Conservation (phyloP, 768 basidiomycete species). For the Phanerochaete carnosa region DNA sequence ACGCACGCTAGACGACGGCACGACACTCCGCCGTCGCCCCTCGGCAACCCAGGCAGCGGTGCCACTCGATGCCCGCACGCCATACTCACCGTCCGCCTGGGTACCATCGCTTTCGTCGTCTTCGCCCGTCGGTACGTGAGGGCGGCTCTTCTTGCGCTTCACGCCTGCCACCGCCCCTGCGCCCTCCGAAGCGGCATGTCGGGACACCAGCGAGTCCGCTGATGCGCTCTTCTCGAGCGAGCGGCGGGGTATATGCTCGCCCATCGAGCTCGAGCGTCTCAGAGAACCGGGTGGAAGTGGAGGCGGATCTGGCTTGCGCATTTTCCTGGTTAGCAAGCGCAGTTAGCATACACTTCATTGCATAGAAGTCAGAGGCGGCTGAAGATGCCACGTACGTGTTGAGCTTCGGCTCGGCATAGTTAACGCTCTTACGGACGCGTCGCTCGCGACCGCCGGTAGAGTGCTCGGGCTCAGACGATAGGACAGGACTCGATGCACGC, state of each 20-base stretch:
- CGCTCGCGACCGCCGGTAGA: constrained; percentile 42
- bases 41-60: constrained; percentile 53
- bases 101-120: constrained; percentile 63
- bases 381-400: constrained; percentile 61
- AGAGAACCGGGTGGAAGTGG: constrained; percentile 34
- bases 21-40: constrained; percentile 45
- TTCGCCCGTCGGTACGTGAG: constrained; percentile 45
- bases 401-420: constrained; percentile 85
- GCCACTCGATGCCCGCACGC: constrained; percentile 19
- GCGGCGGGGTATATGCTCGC: constrained; percentile 12
- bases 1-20: constrained; percentile 21
- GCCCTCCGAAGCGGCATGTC: constrained; percentile 7
- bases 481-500: constrained; percentile 40
- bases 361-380: neutral
- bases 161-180: constrained; percentile 21
- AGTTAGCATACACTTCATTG: no score
- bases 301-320: constrained; percentile 77
- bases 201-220: constrained; percentile 17
- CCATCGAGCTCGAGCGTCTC: constrained; percentile 28
- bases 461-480: constrained; percentile 34
- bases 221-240: constrained; percentile 12
- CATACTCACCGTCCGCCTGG: constrained; percentile 70
- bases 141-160: constrained; percentile 54
- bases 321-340: constrained; percentile 53
- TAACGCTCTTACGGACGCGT: constrained; percentile 73